These are phyloP conservation scores for Yarrowia sp. DNA, from an alignment of 805 yeast species.

Conservation along the genomic window DNA sequence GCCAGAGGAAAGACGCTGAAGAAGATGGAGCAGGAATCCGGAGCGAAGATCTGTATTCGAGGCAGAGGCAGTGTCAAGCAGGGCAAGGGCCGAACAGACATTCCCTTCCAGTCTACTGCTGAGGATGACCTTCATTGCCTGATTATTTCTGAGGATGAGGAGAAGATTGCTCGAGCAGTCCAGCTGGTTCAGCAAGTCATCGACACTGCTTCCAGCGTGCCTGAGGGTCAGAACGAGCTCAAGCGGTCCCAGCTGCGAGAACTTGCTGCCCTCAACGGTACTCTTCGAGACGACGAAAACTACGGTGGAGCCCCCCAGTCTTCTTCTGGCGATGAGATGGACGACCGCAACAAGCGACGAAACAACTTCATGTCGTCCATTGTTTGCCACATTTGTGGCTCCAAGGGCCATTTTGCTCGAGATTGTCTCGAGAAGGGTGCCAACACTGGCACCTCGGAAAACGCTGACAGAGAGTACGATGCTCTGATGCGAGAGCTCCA, in stretches of 20 bases:
- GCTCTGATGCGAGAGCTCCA: constrained; percentile 50
- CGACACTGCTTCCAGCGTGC: constrained; percentile 79
- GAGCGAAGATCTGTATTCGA: constrained; percentile 85
- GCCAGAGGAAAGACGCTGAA: constrained; percentile 93
- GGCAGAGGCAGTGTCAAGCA: constrained; percentile 96
- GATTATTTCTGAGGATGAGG: constrained; percentile 78
- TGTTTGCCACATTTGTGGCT: constrained; percentile 76
- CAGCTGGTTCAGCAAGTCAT: constrained; percentile 71
- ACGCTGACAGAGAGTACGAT: constrained; percentile 50
- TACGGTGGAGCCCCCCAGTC: constrained; percentile 66
- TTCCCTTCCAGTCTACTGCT: constrained; percentile 50
- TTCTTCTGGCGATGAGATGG: constrained; percentile 45
- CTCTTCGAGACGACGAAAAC: constrained; percentile 75
- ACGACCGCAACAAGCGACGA: constrained; percentile 47
- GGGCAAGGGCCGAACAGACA: constrained; percentile 60
- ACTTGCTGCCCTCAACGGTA: constrained; percentile 91
- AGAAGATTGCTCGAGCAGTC: constrained; percentile 71
- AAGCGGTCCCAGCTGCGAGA: constrained; percentile 89
- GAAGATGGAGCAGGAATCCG: constrained; percentile 75
- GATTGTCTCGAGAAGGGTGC: constrained; percentile 60
- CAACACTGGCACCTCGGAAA: constrained; percentile 24
- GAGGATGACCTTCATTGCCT: constrained; percentile 88
- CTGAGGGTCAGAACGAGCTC: constrained; percentile 89
- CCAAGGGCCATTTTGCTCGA: constrained; percentile 79
- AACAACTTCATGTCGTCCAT: constrained; percentile 53